These are phyloP conservation scores for Obba rivulosa DNA, from an alignment of 768 basidiomycete genomes.

Conservation along the genomic window DNA sequence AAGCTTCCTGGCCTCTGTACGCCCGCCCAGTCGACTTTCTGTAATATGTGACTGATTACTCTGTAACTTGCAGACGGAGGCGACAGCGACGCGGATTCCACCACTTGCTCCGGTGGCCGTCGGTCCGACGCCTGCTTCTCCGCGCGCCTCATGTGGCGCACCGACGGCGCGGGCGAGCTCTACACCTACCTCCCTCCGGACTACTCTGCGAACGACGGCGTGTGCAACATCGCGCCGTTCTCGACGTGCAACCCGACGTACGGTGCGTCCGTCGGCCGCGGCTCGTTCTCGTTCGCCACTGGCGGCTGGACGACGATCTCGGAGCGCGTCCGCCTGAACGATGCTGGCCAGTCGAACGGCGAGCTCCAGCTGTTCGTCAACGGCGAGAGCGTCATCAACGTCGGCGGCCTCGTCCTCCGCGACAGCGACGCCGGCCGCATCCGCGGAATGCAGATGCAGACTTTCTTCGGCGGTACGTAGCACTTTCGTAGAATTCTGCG, in stretches of 20 bases:
- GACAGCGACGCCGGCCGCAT: conserved; percentile 44
- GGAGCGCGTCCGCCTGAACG: conserved; percentile 72
- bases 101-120: conserved; percentile 66
- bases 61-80: conserved; percentile 45
- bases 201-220: conserved; percentile 42
- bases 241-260: conserved; percentile 58
- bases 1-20: conserved; percentile 70
- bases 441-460: conserved; percentile 67
- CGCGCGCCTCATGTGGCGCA: conserved; percentile 71
- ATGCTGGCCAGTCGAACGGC: conserved; percentile 63
- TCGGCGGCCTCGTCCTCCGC: conserved; percentile 49
- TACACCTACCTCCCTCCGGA: conserved; percentile 42
- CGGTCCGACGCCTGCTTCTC: conserved; percentile 58
- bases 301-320: conserved; percentile 66
- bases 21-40: conserved; percentile 22
- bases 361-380: conserved; percentile 63
- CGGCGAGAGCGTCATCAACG: conserved; percentile 59
- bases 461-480: conserved; percentile 68
- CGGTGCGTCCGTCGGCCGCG: conserved; percentile 65
- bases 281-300: conserved; percentile 55
- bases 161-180: conserved; percentile 33
- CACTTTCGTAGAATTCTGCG: conserved; percentile 10
- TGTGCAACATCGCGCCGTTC: conserved; percentile 42
- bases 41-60: background rate
- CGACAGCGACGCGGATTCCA: conserved; percentile 39